A percentile compares a stretch with the other conserved stretches of the same genome.
phyloP scores from a whole-genome alignment of 768 basidiomycete genomes.

The Mycena epipterygia region DNA sequence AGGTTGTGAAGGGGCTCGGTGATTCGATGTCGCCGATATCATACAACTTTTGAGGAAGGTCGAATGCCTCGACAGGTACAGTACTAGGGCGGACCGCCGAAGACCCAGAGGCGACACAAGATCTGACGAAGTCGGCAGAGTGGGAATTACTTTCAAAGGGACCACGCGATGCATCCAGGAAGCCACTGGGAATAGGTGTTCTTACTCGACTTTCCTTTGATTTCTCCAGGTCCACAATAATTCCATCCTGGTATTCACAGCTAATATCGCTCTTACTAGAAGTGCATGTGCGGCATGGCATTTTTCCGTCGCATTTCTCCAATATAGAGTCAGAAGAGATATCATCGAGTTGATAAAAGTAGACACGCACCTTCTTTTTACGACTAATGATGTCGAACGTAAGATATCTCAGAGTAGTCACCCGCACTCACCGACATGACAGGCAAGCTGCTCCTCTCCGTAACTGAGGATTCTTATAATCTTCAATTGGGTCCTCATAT shows the following conservation, averaged over 20 bases:
- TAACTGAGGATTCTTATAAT: conserved; percentile 4
- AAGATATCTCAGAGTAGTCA: not conserved
- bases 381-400: conserved; percentile 7
- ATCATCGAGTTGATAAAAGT: not conserved
- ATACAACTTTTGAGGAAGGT: not conserved
- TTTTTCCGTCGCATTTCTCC: conserved; percentile 25
- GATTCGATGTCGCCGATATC: not conserved
- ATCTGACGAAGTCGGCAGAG: not conserved
- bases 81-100: not conserved
- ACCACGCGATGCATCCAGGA: not conserved
- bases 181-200: not conserved
- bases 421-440: conserved; percentile 15
- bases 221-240: not conserved
- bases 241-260: conserved; percentile 22
- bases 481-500: conserved; percentile 11
- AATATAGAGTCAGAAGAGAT: not conserved
- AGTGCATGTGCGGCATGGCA: conserved; percentile 23
- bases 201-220: not conserved
- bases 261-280: conserved; percentile 4
- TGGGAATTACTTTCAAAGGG: not conserved
- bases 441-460: conserved; percentile 26
- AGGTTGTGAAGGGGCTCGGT: not conserved
- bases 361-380: conserved; percentile 25
- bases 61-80: not conserved
- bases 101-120: not conserved